phyloP scores from a whole-genome alignment of 805 yeast genomes.

The Pichia sporocuriosa region DNA sequence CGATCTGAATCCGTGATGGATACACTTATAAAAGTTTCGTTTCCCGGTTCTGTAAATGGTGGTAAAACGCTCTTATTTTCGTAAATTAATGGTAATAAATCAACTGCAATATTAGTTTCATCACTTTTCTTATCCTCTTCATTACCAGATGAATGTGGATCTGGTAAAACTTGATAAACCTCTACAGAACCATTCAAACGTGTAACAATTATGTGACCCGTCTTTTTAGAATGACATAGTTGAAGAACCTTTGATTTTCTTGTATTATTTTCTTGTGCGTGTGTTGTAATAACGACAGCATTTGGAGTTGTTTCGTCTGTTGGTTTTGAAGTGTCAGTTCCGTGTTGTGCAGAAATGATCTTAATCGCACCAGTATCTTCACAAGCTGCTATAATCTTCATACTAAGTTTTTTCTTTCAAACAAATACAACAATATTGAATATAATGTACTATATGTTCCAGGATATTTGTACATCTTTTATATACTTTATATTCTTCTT shows the following conservation, averaged over 20 bases:
- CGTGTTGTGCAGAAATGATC: conserved; percentile 54
- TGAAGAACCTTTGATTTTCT: conserved; percentile 33
- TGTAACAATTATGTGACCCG: conserved; percentile 35
- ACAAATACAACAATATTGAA: no score
- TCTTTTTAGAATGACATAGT: conserved; percentile 17
- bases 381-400: conserved; percentile 60
- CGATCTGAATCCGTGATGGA: conserved; percentile 12
- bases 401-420: conserved; percentile 21
- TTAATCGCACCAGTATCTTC: conserved; percentile 64
- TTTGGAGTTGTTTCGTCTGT: conserved; percentile 29
- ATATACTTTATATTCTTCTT: no score
- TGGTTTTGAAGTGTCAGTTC: conserved; percentile 75
- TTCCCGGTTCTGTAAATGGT: not conserved
- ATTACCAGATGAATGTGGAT: conserved; percentile 1
- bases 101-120: not conserved
- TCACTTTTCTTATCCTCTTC: conserved; percentile 2
- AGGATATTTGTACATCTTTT: no score
- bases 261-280: conserved; percentile 22
- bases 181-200: conserved; percentile 38
- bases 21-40: conserved; percentile 20
- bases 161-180: conserved; percentile 31
- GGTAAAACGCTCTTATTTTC: conserved; percentile 4
- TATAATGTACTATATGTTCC: no score
- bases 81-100: conserved; percentile 7
- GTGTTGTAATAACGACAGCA: conserved; percentile 44